These are phyloP conservation scores for Chaetomium fimeti DNA, from an alignment of 495 filamentous ascomycete genomes.

Conservation along the genomic window DNA sequence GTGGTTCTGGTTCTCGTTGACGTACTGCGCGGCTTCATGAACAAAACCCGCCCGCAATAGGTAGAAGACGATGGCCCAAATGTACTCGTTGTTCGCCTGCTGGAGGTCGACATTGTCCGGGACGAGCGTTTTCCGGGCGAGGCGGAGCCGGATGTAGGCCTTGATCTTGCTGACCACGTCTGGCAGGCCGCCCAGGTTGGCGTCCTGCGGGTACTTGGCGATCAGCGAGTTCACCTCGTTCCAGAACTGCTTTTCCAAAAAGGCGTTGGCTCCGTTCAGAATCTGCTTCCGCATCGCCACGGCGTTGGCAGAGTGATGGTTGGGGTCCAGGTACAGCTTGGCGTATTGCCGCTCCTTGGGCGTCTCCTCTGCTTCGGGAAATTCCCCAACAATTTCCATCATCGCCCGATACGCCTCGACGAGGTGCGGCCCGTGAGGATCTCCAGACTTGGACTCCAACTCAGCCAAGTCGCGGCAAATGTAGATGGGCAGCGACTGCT, in stretches of 20 bases:
- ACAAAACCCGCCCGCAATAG: slow-evolving; percentile 84
- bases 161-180: slow-evolving; percentile 85
- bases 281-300: slow-evolving; percentile 69
- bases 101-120: slow-evolving; percentile 72
- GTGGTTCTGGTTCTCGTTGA: slow-evolving; percentile 67
- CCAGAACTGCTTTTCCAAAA: slow-evolving; percentile 72
- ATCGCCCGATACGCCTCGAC: slow-evolving; percentile 76
- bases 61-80: slow-evolving; percentile 93
- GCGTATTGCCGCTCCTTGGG: slow-evolving; percentile 76
- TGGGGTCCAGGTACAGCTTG: slow-evolving; percentile 67
- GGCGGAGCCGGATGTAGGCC: slow-evolving; percentile 79
- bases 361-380: slow-evolving; percentile 53
- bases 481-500: slow-evolving; percentile 63
- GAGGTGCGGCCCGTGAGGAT: slow-evolving; percentile 64
- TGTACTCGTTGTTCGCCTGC: slow-evolving; percentile 71
- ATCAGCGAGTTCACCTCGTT: slow-evolving; percentile 70
- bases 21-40: slow-evolving; percentile 80
- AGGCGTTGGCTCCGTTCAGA: slow-evolving; percentile 70
- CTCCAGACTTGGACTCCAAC: slow-evolving; percentile 65
- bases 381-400: slow-evolving; percentile 68
- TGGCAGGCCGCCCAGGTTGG: slow-evolving; percentile 84
- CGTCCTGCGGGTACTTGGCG: slow-evolving; percentile 78
- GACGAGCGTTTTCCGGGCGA: slow-evolving; percentile 72
- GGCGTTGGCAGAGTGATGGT: slow-evolving; percentile 57
- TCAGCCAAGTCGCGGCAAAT: slow-evolving; percentile 69